A percentile compares a stretch with the other conserved stretches of the same genome.
phyloP scores from a whole-genome alignment of 495 filamentous ascomycete species.

The Podospora bellae-mahoneyi region DNA sequence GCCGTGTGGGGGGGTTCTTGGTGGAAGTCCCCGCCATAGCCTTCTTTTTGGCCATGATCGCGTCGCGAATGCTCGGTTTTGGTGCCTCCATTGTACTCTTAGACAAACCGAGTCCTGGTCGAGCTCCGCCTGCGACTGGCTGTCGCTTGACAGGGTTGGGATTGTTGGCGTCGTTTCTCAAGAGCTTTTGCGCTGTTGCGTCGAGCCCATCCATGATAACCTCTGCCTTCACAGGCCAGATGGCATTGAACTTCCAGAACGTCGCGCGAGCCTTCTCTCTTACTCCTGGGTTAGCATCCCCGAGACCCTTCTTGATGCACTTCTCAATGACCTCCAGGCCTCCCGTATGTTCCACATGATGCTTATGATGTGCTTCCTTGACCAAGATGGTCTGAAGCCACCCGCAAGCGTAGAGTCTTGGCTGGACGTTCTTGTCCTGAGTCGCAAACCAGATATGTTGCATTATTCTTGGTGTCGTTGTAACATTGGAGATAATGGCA shows the following conservation, averaged over 20 bases:
- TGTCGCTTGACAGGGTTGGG: conserved; percentile 61
- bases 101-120: conserved; percentile 53
- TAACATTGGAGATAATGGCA: conserved; percentile 68
- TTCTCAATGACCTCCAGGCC: conserved; percentile 81
- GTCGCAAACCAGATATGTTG: conserved; percentile 76
- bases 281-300: conserved; percentile 82
- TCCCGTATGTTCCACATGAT: conserved; percentile 75
- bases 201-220: conserved; percentile 72
- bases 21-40: conserved; percentile 45
- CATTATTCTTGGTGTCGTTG: conserved; percentile 73
- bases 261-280: conserved; percentile 77
- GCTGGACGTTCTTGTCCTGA: conserved; percentile 88
- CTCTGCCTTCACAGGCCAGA: conserved; percentile 78
- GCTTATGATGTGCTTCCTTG: conserved; percentile 75
- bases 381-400: conserved; percentile 82
- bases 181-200: conserved; percentile 62
- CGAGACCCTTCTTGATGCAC: conserved; percentile 78
- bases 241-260: conserved; percentile 74
- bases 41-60: conserved; percentile 80
- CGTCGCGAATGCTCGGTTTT: conserved; percentile 64
- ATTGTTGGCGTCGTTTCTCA: conserved; percentile 78
- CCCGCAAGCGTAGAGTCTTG: conserved; percentile 69
- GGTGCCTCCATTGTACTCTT: conserved; percentile 55
- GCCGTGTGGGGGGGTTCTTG: conserved; percentile 61
- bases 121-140: conserved; percentile 38